A percentile compares a stretch with the other conserved stretches of the same genome.
Evolutionary conservation across 2,329 filamentous ascomycete genomes (phyloP).

Genomic region (Ceratocystis ficicola): DNA sequence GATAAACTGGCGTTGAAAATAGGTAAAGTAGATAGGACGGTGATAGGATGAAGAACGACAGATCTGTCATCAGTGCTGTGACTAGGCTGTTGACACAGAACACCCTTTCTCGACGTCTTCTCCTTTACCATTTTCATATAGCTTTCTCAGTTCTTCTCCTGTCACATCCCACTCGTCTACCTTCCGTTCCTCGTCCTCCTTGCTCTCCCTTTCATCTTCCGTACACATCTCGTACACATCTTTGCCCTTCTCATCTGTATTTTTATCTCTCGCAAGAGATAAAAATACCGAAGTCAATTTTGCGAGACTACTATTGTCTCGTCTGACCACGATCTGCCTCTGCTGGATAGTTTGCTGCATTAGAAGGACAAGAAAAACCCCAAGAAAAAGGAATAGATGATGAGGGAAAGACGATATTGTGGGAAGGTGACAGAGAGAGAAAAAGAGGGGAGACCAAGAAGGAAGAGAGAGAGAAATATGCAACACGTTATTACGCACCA

Average conservation of each 20-base stretch:
- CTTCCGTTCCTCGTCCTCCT: not conserved
- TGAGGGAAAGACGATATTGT: no score
- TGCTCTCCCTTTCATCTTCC: not conserved
- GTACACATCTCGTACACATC: not conserved
- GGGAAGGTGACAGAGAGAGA: conserved; percentile 17
- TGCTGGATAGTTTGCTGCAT: not conserved
- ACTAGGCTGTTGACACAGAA: conserved; percentile 2
- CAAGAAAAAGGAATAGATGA: not conserved
- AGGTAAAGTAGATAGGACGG: no score
- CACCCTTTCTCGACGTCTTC: not conserved
- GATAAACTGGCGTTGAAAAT: no score
- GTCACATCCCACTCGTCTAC: not conserved
- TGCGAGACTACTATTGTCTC: not conserved
- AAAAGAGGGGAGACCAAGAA: conserved; percentile 25
- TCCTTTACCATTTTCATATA: not conserved
- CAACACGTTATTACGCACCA: conserved; percentile 43
- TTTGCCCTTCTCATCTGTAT: not conserved
- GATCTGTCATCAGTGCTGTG: no score
- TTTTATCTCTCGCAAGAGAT: not conserved
- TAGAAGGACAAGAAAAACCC: conserved; percentile 10
- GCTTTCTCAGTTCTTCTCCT: not conserved
- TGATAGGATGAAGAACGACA: no score
- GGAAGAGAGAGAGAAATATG: conserved; percentile 26
- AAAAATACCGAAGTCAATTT: not conserved
- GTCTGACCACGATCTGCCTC: conserved; percentile 8